Conservation (phyloP, 768 basidiomycete genomes). For the Mycena crocata region DNA sequence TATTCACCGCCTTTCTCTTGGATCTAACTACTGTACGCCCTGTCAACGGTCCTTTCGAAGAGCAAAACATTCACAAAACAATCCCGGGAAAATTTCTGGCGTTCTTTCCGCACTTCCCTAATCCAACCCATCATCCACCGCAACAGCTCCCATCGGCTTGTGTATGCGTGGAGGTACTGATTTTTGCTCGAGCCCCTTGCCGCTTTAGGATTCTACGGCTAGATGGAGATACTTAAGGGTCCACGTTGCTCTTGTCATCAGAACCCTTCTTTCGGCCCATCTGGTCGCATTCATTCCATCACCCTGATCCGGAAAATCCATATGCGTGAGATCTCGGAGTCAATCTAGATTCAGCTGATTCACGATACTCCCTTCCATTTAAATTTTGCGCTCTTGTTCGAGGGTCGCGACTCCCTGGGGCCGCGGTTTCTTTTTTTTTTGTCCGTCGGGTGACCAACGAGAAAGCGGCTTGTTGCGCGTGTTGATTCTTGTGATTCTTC, state of each 20-base stretch:
- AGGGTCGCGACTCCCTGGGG: not conserved
- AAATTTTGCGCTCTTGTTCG: not conserved
- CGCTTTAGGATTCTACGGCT: conserved; percentile 19
- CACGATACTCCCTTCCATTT: not conserved
- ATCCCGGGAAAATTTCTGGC: no score
- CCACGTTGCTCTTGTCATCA: not conserved
- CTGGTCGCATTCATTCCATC: not conserved
- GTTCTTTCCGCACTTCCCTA: no score
- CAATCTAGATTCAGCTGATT: not conserved
- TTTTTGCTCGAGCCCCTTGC: no score
- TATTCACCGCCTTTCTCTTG: no score
- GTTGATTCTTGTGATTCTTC: no score
- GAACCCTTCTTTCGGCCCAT: conserved; percentile 14
- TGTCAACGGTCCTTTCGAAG: no score
- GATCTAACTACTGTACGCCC: no score
- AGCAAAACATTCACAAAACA: no score
- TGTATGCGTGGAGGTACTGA: no score
- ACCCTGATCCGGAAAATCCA: conserved; percentile 11
- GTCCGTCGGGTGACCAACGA: not conserved
- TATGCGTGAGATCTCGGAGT: conserved; percentile 11
- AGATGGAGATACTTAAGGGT: not conserved
- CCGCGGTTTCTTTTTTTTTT: not conserved
- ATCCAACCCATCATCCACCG: no score
- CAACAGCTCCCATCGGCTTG: no score
- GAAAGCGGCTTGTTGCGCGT: no score